Evolutionary conservation across 176 grass and related monocot genomes (phyloP).

Genomic region (Bromus sterilis): DNA sequence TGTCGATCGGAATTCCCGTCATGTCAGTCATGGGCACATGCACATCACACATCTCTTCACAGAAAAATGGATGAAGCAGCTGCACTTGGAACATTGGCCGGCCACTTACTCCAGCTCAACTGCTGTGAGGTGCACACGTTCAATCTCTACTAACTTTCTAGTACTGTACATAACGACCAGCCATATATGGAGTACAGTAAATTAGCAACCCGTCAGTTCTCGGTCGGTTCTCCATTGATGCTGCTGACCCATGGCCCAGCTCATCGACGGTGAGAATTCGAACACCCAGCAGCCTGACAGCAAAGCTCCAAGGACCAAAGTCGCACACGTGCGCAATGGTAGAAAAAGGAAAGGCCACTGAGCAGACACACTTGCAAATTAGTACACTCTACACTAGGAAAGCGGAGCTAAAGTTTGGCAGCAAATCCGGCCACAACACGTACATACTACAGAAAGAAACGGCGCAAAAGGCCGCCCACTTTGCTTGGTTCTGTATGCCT

Average conservation of each 20-base stretch:
- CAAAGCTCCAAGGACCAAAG: not conserved
- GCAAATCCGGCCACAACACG: not conserved
- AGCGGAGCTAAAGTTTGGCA: not conserved
- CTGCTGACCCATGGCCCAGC: not conserved
- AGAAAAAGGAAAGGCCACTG: not conserved
- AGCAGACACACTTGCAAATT: not conserved
- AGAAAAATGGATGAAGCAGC: not conserved
- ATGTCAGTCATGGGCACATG: not conserved
- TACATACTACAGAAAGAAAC: not conserved
- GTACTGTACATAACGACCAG: not conserved
- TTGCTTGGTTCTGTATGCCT: not conserved
- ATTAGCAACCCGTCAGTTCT: not conserved
- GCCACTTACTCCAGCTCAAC: not conserved
- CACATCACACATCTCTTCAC: not conserved
- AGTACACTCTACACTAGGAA: not conserved
- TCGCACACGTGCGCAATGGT: not conserved
- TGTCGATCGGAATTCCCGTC: not conserved
- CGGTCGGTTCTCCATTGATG: not conserved
- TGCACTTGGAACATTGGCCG: conserved; percentile 1
- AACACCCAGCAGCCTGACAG: not conserved
- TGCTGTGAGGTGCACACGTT: not conserved
- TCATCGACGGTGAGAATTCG: not conserved
- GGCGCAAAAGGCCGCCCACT: not conserved
- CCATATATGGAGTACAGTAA: not conserved
- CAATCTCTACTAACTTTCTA: not conserved